A percentile compares a stretch with the other conserved stretches of the same genome.
Evolutionary conservation across 2,329 filamentous ascomycete genomes (phyloP).

Genomic region (Nannizziopsis arthrosporioides): DNA sequence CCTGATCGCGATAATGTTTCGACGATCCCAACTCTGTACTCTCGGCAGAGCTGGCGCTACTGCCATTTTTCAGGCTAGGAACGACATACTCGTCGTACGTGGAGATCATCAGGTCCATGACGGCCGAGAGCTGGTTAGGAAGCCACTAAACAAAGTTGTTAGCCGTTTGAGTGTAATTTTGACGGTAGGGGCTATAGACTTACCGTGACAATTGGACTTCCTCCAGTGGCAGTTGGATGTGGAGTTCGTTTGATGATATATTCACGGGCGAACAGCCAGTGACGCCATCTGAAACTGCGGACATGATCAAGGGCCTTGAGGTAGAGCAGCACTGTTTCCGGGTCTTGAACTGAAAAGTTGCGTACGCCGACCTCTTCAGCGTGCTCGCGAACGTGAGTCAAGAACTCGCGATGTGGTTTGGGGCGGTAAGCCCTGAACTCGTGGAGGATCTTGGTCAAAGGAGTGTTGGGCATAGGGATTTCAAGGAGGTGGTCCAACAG

Average conservation of each 20-base stretch:
- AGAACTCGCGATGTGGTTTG: constrained; percentile 75
- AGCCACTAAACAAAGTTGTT: constrained; percentile 28
- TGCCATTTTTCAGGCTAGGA: constrained; percentile 19
- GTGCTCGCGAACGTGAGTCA: constrained; percentile 54
- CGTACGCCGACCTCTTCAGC: constrained; percentile 38
- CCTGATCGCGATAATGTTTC: constrained; percentile 20
- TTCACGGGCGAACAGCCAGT: constrained; percentile 40
- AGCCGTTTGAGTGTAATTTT: background rate
- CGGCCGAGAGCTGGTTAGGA: constrained; percentile 38
- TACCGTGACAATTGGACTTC: constrained; percentile 39
- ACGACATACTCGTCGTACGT: constrained; percentile 33
- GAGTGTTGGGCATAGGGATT: constrained; percentile 77
- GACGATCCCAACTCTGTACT: constrained; percentile 19
- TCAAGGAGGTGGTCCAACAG: constrained; percentile 79
- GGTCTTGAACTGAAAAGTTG: constrained; percentile 28
- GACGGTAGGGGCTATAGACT: background rate
- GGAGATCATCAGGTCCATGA: constrained; percentile 40
- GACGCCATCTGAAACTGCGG: constrained; percentile 40
- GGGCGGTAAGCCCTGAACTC: constrained; percentile 87
- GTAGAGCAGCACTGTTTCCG: constrained; percentile 33
- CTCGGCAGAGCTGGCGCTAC: constrained; percentile 9
- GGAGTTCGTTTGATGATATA: constrained; percentile 38
- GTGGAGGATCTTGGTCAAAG: constrained; percentile 72
- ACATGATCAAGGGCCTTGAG: constrained; percentile 38
- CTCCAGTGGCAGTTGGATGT: constrained; percentile 39